A percentile compares a stretch with the other conserved stretches of the same genome.
These are phyloP conservation scores for Aspergillus cristatus DNA, from an alignment of 495 filamentous ascomycete genomes.

Conservation along the genomic window DNA sequence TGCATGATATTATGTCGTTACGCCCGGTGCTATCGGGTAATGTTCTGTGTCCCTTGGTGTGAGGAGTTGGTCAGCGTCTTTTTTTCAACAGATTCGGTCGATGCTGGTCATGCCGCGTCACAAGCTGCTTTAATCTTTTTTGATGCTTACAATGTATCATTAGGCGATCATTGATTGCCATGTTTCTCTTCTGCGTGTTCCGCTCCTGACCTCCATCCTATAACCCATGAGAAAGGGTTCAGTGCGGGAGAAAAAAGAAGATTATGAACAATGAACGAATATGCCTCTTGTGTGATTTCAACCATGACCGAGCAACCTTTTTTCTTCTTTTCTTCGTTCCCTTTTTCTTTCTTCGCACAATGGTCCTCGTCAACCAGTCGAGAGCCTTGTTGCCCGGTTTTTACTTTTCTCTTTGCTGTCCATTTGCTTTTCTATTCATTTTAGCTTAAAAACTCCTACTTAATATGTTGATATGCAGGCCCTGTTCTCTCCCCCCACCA, in stretches of 20 bases:
- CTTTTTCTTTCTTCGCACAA: not conserved
- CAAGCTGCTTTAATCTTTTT: conserved; percentile 11
- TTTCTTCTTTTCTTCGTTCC: conserved; percentile 1
- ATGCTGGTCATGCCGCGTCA: conserved; percentile 34
- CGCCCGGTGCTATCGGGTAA: conserved; percentile 6
- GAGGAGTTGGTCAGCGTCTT: conserved; percentile 6
- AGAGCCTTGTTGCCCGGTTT: not conserved
- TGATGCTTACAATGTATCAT: conserved; percentile 13
- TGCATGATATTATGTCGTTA: conserved; percentile 1
- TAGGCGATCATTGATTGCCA: conserved; percentile 4
- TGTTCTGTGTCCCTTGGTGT: not conserved
- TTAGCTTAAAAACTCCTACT: conserved; percentile 11
- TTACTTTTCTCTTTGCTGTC: conserved; percentile 5
- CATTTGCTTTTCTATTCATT: conserved; percentile 7
- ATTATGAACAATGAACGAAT: conserved; percentile 27
- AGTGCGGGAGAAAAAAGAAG: conserved; percentile 1
- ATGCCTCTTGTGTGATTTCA: conserved; percentile 9
- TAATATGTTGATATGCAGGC: conserved; percentile 2
- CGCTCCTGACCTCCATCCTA: conserved; percentile 1
- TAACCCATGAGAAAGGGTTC: conserved; percentile 1
- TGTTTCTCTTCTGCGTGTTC: conserved; percentile 1
- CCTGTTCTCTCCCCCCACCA: conserved; percentile 13
- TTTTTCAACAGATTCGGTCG: conserved; percentile 22
- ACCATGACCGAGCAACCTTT: not conserved
- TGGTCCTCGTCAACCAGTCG: too few species aligned